Base-by-base conservation (phyloP, 1,284 basidiomycete genomes). In the Chalciporus sp. region DNA sequence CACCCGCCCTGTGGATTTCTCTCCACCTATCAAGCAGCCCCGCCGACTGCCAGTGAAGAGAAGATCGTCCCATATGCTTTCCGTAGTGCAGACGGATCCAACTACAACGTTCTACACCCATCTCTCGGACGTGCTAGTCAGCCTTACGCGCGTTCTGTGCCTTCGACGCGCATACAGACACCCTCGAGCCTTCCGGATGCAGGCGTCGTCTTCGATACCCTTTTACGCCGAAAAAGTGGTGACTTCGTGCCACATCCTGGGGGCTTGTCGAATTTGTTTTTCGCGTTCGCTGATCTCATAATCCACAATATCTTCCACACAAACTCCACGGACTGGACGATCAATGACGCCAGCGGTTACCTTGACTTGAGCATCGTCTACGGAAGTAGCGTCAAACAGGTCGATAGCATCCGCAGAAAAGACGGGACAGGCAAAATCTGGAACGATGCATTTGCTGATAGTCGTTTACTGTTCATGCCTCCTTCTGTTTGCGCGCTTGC, bases 361-460 rank as follows among this genome's bases (percentile, higher is more conserved):
- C 77, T 94, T 27, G 91, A 94, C 62, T 70, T 94, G 28, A 85
- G 84, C 61, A 80, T 89, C 8, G 71, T 94, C 4, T 94, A 94
- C 58, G 90, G 90, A 1, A 83, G 67, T 65, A 83, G 74, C 37
- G 69, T 80, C 42, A 65, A 65, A 2, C 73, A 86, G 42, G 73
- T 82, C 9, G 63, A 81, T 33, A 63, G 64, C 3, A 76, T 92
- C n/a, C 76, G 88, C 45, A 75, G 74, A 52, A 76, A 75, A 51
- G 84, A 88, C 62, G 88, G 88, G 3, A 76, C 80, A 0, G 90
- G 90, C 1, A 75, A 71, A 53, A 75, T 92, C 27, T 81, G 76
- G 71, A 76, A 85, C 19, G 91, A 94, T 63, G 77, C 80, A 0
- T 90, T 92, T 61, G 81, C 87, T 8, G 88, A 91, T 66, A 61